These are phyloP conservation scores for Candida sithepensis DNA, from an alignment of 805 yeast species.

Conservation along the genomic window DNA sequence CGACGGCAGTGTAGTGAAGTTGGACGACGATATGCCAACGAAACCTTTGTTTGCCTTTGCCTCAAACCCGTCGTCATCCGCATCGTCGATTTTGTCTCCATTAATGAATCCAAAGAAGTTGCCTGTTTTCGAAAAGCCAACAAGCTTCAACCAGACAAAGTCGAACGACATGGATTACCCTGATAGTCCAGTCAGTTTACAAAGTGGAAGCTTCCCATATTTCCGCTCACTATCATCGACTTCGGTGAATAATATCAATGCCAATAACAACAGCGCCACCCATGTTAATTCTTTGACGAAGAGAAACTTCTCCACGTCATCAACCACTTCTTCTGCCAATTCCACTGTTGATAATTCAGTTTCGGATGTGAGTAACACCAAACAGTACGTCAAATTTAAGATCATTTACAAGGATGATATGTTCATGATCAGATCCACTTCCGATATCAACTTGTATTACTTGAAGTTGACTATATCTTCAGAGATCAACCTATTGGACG, in stretches of 20 bases:
- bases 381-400: constrained; percentile 11
- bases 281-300: background rate
- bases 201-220: background rate
- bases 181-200: background rate
- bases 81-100: constrained; percentile 3
- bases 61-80: constrained; percentile 2
- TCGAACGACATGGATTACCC: background rate
- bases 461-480: constrained; percentile 8
- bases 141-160: constrained; percentile 4
- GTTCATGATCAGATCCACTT: constrained; percentile 7
- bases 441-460: background rate
- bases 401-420: constrained; percentile 15
- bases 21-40: constrained; percentile 4
- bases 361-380: background rate
- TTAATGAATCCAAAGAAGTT: background rate
- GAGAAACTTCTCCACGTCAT: background rate
- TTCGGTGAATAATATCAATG: too few species aligned
- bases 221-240: background rate
- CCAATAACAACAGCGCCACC: background rate
- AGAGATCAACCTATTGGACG: constrained; percentile 8
- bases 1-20: background rate
- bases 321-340: background rate
- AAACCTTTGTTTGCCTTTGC: constrained; percentile 7
- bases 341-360: background rate
- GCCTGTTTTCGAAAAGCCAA: constrained; percentile 1